Conservation (phyloP, 495 filamentous ascomycete genomes). For the Neurospora discreta region DNA sequence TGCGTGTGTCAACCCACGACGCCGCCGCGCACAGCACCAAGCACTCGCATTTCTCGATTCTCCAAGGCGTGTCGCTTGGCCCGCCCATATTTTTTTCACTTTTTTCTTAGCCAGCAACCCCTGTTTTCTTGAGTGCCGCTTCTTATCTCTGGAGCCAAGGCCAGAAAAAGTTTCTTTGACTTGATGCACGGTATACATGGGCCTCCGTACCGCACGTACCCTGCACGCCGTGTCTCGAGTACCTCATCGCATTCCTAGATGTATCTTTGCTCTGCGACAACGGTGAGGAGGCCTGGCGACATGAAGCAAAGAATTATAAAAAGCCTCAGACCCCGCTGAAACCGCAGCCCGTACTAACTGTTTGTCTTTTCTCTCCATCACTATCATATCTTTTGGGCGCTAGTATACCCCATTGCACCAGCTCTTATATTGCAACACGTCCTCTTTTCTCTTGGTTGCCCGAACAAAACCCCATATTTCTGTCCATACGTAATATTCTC, state of each 20-base stretch:
- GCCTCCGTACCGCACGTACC: background rate
- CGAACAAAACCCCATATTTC: background rate
- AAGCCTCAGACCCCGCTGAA: slow-evolving; percentile 8
- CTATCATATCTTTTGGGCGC: background rate
- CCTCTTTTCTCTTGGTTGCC: background rate
- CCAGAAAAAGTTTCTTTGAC: background rate
- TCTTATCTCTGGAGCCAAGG: background rate
- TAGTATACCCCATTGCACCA: slow-evolving; percentile 3
- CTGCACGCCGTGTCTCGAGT: background rate
- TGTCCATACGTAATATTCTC: slow-evolving; percentile 1
- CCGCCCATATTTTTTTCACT: background rate
- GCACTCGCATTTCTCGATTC: background rate
- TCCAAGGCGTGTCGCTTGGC: background rate
- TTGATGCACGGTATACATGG: background rate
- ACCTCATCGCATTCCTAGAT: background rate
- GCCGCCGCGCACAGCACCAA: background rate
- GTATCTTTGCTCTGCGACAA: background rate
- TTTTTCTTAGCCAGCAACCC: background rate
- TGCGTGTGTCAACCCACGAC: background rate
- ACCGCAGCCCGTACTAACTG: background rate
- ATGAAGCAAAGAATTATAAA: slow-evolving; percentile 8
- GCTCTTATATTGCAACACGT: slow-evolving; percentile 1
- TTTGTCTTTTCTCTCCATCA: background rate
- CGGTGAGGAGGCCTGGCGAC: slow-evolving; percentile 1
- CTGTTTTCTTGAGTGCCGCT: background rate